phyloP scores from a whole-genome alignment of 78 protist genomes.

The Dictyostelium purpureum region DNA sequence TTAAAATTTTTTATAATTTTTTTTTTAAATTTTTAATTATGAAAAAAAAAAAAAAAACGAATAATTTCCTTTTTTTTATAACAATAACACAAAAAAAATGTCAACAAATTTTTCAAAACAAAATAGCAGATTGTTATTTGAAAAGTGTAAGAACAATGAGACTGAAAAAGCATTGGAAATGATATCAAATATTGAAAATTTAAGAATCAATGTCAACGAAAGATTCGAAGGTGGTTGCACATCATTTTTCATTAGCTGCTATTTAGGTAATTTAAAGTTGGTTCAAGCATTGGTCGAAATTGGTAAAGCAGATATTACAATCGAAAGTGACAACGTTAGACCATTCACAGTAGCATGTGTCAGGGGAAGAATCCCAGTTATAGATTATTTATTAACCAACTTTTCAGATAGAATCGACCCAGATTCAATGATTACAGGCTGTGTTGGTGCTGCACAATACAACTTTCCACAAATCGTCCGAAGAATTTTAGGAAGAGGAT shows the following conservation, averaged over 20 bases:
- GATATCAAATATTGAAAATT: neutral
- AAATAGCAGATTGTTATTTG: constrained; percentile 43
- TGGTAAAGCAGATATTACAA: neutral
- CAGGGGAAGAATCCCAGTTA: constrained; percentile 7
- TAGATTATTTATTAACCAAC: neutral
- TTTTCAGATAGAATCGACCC: neutral
- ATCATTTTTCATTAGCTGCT: constrained; percentile 20
- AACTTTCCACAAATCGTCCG: constrained; percentile 40
- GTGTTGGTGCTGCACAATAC: constrained; percentile 47
- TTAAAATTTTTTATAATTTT: neutral
- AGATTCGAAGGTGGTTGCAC: constrained; percentile 59
- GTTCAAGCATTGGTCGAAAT: neutral
- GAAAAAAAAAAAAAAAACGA: neutral
- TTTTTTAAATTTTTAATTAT: neutral
- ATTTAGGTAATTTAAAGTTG: constrained; percentile 24
- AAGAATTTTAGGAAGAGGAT: constrained; percentile 26
- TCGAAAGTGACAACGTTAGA: constrained; percentile 8
- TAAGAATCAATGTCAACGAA: constrained; percentile 44
- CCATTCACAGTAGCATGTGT: constrained; percentile 70
- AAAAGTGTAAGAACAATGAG: constrained; percentile 48
- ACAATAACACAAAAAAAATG: neutral
- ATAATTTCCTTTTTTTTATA: neutral
- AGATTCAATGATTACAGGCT: constrained; percentile 8
- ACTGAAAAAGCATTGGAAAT: neutral
- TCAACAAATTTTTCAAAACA: constrained; percentile 34